A percentile compares a stretch with the other conserved stretches of the same genome.
These are phyloP conservation scores for Karstenula rhodostoma DNA, from an alignment of 2,329 filamentous ascomycete species.

Conservation along the genomic window DNA sequence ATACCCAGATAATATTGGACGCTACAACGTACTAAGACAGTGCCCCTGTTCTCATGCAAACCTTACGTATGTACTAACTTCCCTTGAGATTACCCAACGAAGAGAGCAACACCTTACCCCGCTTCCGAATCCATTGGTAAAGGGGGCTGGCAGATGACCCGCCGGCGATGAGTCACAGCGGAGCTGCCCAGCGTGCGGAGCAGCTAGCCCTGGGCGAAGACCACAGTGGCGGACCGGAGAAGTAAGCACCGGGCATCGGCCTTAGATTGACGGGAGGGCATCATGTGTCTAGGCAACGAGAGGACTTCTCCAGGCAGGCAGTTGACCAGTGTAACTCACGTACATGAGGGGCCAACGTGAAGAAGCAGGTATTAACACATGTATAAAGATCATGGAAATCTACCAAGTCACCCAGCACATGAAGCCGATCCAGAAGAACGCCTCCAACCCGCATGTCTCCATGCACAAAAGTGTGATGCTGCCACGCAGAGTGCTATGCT, in stretches of 20 bases:
- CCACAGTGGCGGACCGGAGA: neutral
- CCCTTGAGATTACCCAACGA: too few relatives aligned
- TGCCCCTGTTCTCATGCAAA: too few relatives aligned
- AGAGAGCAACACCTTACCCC: neutral
- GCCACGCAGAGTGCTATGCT: constrained; percentile 9
- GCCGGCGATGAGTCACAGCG: neutral
- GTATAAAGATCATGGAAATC: constrained; percentile 9
- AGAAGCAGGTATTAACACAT: constrained; percentile 10
- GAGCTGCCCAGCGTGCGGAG: neutral
- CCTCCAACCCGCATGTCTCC: constrained; percentile 1
- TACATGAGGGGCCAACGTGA: neutral
- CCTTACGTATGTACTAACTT: too few relatives aligned
- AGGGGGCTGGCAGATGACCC: neutral
- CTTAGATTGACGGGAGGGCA: neutral
- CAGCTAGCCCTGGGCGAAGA: neutral
- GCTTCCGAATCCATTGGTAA: neutral
- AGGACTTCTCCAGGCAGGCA: too few relatives aligned
- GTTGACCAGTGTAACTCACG: too few relatives aligned
- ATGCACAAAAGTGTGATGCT: neutral
- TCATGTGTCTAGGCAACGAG: neutral
- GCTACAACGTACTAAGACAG: too few relatives aligned
- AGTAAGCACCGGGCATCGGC: neutral
- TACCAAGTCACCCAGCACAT: constrained; percentile 7
- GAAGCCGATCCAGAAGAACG: constrained; percentile 8
- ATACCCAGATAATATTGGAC: too few relatives aligned